phyloP scores from a whole-genome alignment of 1,139 yeast genomes.

The Saccharomycopsis hybrid region DNA sequence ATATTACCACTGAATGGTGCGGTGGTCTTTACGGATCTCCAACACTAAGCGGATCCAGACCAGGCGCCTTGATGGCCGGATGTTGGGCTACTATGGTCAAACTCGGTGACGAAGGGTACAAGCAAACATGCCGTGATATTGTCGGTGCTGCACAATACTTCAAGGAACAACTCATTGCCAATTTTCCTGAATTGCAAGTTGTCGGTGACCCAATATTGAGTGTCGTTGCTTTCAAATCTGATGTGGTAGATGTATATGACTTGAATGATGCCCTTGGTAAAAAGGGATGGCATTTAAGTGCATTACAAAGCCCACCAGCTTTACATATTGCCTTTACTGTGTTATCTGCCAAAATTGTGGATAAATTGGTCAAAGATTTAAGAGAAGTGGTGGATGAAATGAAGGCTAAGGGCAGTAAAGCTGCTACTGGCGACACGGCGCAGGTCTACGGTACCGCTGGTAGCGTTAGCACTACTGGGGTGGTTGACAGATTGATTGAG shows the following conservation, averaged over 20 bases:
- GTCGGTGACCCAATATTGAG: conserved; percentile 83
- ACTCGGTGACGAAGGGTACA: conserved; percentile 78
- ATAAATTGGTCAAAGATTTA: conserved; percentile 54
- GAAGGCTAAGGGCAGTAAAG: conserved; percentile 28
- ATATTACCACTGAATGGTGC: conserved; percentile 76
- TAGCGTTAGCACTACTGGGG: conserved; percentile 72
- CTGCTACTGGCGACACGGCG: conserved; percentile 49
- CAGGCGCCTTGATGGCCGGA: conserved; percentile 94
- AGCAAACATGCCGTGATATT: conserved; percentile 57
- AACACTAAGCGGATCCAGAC: conserved; percentile 92
- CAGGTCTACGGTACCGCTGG: conserved; percentile 96
- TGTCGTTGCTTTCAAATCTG: conserved; percentile 70
- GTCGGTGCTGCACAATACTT: conserved; percentile 57
- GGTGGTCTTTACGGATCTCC: conserved; percentile 98
- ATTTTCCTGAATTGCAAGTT: conserved; percentile 50
- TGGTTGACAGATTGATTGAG: conserved; percentile 73
- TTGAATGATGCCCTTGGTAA: conserved; percentile 61
- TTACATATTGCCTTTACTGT: conserved; percentile 83
- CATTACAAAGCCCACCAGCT: conserved; percentile 86
- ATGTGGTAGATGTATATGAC: conserved; percentile 58
- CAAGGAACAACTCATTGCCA: conserved; percentile 40
- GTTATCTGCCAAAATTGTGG: conserved; percentile 57
- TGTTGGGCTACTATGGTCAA: conserved; percentile 91
- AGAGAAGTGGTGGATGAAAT: conserved; percentile 41
- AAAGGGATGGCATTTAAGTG: conserved; percentile 85